Evolutionary conservation across 116 monocot genomes (phyloP).

Genomic region (Cymodocea nodosa): DNA sequence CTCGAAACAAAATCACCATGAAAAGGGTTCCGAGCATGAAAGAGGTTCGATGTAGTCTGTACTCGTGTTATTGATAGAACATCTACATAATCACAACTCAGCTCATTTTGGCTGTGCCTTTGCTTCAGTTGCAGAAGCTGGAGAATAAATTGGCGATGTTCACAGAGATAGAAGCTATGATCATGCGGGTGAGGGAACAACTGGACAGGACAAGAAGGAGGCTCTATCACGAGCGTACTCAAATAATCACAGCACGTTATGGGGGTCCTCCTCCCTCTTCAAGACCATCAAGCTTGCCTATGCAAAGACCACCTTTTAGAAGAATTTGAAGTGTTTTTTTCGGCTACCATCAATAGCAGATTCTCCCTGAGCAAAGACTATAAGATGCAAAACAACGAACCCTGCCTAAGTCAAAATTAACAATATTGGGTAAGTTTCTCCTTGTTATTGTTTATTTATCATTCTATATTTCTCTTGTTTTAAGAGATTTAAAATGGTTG

Average conservation of each 20-base stretch:
- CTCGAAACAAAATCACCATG: too few species aligned
- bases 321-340: slow-evolving; percentile 6
- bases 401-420: background rate
- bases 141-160: slow-evolving; percentile 65
- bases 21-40: too few species aligned
- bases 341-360: too few species aligned
- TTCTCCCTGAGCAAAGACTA: background rate
- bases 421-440: background rate
- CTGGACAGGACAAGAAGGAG: slow-evolving; percentile 57
- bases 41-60: too few species aligned
- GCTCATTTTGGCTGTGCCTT: background rate
- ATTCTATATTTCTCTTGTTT: background rate
- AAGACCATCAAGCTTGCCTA: slow-evolving; percentile 17
- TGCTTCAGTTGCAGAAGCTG: slow-evolving; percentile 69
- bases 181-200: slow-evolving; percentile 58
- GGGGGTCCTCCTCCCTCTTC: slow-evolving; percentile 34
- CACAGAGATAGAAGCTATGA: slow-evolving; percentile 47
- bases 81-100: background rate
- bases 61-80: background rate
- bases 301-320: slow-evolving; percentile 9
- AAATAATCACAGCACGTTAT: slow-evolving; percentile 78
- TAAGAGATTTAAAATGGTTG: too few species aligned
- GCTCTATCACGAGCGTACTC: slow-evolving; percentile 66
- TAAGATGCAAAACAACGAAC: background rate
- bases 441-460: background rate